These are phyloP conservation scores for Penicillium sclerotigenum DNA, from an alignment of 2,329 filamentous ascomycete species.

Conservation along the genomic window DNA sequence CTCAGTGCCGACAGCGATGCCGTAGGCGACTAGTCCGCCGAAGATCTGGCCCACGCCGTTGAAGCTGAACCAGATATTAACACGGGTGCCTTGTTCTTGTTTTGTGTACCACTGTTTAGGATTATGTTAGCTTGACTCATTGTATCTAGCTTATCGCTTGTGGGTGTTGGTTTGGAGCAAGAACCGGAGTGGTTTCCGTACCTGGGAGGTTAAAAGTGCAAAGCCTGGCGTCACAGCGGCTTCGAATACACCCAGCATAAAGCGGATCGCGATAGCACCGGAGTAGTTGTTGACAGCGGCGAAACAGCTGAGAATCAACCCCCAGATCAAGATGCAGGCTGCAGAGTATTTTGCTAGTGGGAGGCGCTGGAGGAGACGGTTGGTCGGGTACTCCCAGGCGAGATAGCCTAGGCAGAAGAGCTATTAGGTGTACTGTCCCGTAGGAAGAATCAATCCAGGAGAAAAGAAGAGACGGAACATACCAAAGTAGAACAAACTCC, in stretches of 20 bases:
- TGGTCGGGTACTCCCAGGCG: conserved; percentile 65
- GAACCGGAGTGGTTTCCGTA: conserved; percentile 10
- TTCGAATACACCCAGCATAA: conserved; percentile 68
- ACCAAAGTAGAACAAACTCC: conserved; percentile 52
- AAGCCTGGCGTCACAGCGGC: conserved; percentile 67
- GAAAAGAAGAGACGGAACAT: conserved; percentile 6
- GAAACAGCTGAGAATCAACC: conserved; percentile 59
- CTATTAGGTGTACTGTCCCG: neutral
- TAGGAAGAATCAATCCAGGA: neutral
- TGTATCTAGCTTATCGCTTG: neutral
- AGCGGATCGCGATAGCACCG: conserved; percentile 62
- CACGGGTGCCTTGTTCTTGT: conserved; percentile 61
- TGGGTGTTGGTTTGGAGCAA: neutral
- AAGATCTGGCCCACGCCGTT: conserved; percentile 64
- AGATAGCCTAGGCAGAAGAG: conserved; percentile 39
- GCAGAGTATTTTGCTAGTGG: conserved; percentile 66
- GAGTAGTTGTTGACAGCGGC: conserved; percentile 60
- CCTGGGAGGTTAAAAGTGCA: conserved; percentile 60
- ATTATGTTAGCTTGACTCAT: neutral
- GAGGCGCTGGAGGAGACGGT: conserved; percentile 60
- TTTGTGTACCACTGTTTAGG: conserved; percentile 65
- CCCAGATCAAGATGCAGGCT: conserved; percentile 64
- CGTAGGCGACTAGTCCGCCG: conserved; percentile 61
- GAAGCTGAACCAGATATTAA: conserved; percentile 67
- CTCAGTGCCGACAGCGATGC: conserved; percentile 56